These are phyloP conservation scores for Galeopsis tetrahit DNA, from an alignment of 257 asterid species.

Conservation along the genomic window DNA sequence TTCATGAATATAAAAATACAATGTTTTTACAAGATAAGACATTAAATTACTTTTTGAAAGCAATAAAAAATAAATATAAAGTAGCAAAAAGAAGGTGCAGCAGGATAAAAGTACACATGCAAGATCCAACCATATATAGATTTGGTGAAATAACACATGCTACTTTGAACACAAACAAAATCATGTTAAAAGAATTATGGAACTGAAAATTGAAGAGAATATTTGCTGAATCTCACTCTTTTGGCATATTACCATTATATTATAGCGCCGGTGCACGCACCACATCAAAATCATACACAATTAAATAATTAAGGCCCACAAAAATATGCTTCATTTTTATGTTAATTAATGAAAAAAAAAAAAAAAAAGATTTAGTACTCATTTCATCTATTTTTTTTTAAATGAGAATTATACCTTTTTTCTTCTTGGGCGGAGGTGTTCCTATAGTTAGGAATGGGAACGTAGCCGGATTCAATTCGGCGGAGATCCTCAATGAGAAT, in stretches of 20 bases:
- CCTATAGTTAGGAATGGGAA: conserved; percentile 64
- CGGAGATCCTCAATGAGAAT: conserved; percentile 73
- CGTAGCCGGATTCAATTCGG: conserved; percentile 65
- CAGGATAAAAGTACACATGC: neutral
- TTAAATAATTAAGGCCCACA: neutral
- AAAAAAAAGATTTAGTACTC: too few relatives aligned
- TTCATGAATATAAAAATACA: too few relatives aligned
- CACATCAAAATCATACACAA: neutral
- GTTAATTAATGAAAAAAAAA: too few relatives aligned
- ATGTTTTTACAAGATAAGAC: too few relatives aligned
- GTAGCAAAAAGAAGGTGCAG: neutral
- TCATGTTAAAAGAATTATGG: too few relatives aligned
- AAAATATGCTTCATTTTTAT: neutral
- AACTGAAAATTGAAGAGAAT: neutral
- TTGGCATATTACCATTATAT: conserved; percentile 18
- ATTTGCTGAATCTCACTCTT: conserved; percentile 14
- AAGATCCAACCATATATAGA: too few relatives aligned
- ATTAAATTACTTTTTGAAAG: neutral
- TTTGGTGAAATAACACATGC: too few relatives aligned
- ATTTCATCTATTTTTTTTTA: too few relatives aligned
- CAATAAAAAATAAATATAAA: neutral
- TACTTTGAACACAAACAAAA: too few relatives aligned
- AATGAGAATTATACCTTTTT: conserved; percentile 37
- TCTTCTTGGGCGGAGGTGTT: conserved; percentile 37
- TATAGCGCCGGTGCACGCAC: conserved; percentile 22